Evolutionary conservation across 352 stramenopile genomes (phyloP), one percentile per base, ranked within the genome.

Genomic region (Peronospora belbahrii): DNA sequence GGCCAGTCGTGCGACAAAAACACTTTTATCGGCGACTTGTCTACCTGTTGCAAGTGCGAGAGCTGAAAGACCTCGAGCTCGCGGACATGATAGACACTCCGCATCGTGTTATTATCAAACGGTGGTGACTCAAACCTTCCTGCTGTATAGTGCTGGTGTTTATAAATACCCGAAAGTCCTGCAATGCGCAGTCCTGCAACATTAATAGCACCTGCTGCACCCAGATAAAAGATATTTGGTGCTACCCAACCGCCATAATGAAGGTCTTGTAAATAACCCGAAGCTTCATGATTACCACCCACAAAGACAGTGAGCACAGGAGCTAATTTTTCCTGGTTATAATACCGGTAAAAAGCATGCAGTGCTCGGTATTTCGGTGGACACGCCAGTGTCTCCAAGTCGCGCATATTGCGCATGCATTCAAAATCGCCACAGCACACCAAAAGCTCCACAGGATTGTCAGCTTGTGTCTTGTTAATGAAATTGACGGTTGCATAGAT

Each of bases 371-470:
- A 99, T 63, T 99, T 99, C 30, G 79, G 74, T 19, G 97, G 97
- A 42, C 95, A 97, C 18, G 88, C 84, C 42, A 99, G 76, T 35
- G 78, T 96, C 44, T 96, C 75, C 46, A 98, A 85, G 70, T 99
- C 97, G 33, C 70, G 63, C 43, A 76, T 56, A 66, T 98, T 98
- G 38, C 97, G 86, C 57, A 99, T 79, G 38, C 94, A 96, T 62
- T 99, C 91, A 61, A 99, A 99, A 77, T 99, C 97, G 23, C 97
- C 97, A 61, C 97, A 99, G 62, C 93, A 98, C 14, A 99, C 61
- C 40, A 99, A 62, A 25, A 99, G 59, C 56, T 99, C 87, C 17
- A 99, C 83, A 6, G 78, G 74, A 9, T 78, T 74, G 8, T 56
- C 48, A 11, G 68, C 56, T 25, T 92, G 78, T 60, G 89, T 74